Percentiles rank a stretch among this genome's conserved stretches.
Conservation (phyloP, 352 stramenopile genomes). For the Pythium guiyangense region DNA sequence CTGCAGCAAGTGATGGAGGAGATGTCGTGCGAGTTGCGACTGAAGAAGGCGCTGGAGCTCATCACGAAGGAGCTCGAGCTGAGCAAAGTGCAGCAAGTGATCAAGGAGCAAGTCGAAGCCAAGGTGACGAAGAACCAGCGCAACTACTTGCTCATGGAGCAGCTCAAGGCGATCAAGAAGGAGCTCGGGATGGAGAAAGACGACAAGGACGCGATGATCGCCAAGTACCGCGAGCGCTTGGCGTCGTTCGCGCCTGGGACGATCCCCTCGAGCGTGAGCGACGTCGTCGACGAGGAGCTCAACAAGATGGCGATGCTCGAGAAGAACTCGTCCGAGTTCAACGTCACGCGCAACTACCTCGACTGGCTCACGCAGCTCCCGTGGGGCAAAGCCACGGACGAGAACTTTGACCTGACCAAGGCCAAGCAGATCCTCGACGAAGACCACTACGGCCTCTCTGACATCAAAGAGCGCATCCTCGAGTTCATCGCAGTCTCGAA, state of each 20-base stretch:
- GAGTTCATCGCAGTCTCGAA: constrained; percentile 99
- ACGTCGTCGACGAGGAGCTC: constrained; percentile 97
- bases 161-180: constrained; percentile 99
- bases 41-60: constrained; percentile 95
- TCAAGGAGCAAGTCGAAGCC: constrained; percentile 90
- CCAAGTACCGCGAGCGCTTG: constrained; percentile 93
- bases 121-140: constrained; percentile 96
- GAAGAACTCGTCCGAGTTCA: constrained; percentile 99
- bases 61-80: constrained; percentile 97
- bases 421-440: constrained; percentile 93
- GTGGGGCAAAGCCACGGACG: constrained; percentile 93
- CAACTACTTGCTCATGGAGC: constrained; percentile 98
- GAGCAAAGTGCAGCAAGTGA: constrained; percentile 96
- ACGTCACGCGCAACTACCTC: constrained; percentile 97
- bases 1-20: constrained; percentile 94
- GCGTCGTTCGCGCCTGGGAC: constrained; percentile 46
- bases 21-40: constrained; percentile 91
- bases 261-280: constrained; percentile 77
- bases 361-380: constrained; percentile 98
- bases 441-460: constrained; percentile 97
- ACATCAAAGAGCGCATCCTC: constrained; percentile 99
- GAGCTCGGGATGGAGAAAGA: constrained; percentile 99
- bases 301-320: constrained; percentile 97
- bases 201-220: constrained; percentile 97
- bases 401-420: constrained; percentile 96